Base-by-base conservation (phyloP, 768 basidiomycete species). In the Termitomyces sp. region DNA sequence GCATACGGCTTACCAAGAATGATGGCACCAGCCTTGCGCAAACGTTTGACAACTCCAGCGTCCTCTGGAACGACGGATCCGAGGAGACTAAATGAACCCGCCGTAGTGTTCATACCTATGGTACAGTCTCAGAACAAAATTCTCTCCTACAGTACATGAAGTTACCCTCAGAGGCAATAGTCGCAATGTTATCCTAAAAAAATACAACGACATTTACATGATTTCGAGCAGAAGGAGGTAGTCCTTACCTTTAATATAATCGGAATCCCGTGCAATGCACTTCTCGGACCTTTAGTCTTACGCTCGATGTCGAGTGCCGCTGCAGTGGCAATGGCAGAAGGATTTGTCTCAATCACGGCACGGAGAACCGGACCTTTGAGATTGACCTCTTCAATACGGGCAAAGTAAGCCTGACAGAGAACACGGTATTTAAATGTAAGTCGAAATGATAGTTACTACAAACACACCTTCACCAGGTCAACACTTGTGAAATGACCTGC, bases 371-470 rank as follows among this genome's bases (percentile, higher is more conserved):
- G 81, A 1, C 86, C 85, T 56, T 82, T 72, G 18, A 80, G 63
- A 63, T 88, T 88, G n/a, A 89, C 87, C 64, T 88, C 82, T 4
- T 86, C 82, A 26, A 88, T 87, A 2, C 87, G 77, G 12, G 81
- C 80, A 61, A 88, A 74, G 66, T 88, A 88, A 2, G 85, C 84
- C 86, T 88, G 54, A 14, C 39, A 36, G 14, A 47, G 12, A 34
- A n/a, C 1, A 36, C 22, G 2, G 1, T 10, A 16, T 26, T 16
- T 5, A 16, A 13, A 12, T n/a, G 5, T 44, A n/a, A n/a, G n/a
- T n/a, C n/a, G 20, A 18, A 34, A 3, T 36, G 7, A 33, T 53
- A n/a, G 13, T 14, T 7, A 22, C 26, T 10, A 10, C 37, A 46
- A 42, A 50, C 68, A 34, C 55, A 83, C 86, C 72, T 84, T 83